Base-by-base conservation (phyloP, 2,329 filamentous ascomycete species). In the Cladophialophora yegresii region DNA sequence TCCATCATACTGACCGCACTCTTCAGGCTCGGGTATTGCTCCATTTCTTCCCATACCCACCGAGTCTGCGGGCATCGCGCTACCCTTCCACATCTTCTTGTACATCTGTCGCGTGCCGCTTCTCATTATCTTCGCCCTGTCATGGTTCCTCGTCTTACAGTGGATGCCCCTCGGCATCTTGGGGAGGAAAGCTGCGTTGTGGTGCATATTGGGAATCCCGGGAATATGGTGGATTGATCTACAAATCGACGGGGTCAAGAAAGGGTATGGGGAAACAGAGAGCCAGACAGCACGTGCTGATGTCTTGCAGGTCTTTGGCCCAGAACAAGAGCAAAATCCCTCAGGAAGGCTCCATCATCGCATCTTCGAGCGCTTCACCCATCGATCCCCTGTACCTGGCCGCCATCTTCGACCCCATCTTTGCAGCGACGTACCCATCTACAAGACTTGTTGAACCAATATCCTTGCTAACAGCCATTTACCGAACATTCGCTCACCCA, bases 151-250 rank as follows among this genome's bases (percentile, higher is more conserved):
- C 65, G 72, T 96, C 66, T 83, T 98, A 59, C 91, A 93, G 79
- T 90, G 89, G 84, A 84, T 96, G 13, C 92, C 92, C 0, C 82
- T 89, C 9, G 87, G 86, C 1, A 83, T 84, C 8, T 73, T 87
- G 36, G 79, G 87, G 50, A 92, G 92, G 73, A 98, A 98, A 79
- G 86, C 90, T 12, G 86, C 92, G 55, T 80, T 98, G 59, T 98
- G 95, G 93, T 85, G 87, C 66, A 85, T 98, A 69, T 85, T 99
- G 71, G 89, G 87, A 43, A 89, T 96, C 64, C 92, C 93, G 0
- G 93, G 95, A 30, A 91, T 99, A 63, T 98, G 93, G 92, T 98
- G 93, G 93, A 89, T 97, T 62, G 95, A 99, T 77, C 82, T 99
- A n/a, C 93, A 97, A 77, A 91, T 99, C 70, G 95, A 99, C 76